Evolutionary conservation across 1,284 basidiomycete species (phyloP), one percentile per base, ranked within the genome.

Genomic region (Grifola frondosa): DNA sequence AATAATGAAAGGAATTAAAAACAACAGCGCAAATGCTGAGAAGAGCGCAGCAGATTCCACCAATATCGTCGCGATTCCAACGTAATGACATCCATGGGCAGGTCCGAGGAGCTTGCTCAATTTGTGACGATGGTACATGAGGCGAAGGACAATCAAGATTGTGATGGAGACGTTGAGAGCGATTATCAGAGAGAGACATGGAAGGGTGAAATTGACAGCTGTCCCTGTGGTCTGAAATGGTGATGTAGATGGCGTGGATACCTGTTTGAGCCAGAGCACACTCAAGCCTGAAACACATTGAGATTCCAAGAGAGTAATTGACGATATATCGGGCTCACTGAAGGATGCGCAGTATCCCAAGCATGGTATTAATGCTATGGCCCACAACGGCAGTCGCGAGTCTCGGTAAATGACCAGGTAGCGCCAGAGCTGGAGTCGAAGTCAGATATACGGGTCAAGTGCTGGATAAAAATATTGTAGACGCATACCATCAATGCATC

Each of bases 381-480:
- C n/a, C 68, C 6, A 61, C 40, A 44, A 59, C 67, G 3, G 70
- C 70, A 5, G 57, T 6, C 68, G 67, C 6, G 65, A 64, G 6
- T 65, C 65, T 5, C 58, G 54, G 71, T 71, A 75, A 22, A 75
- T 73, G 24, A 71, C 64, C 66, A 66, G 73, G 50, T 69, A 72
- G 19, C 72, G 60, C 71, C 71, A 73, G 13, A 73, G 54, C 71
- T 74, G 45, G 11, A 24, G 12, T n/a, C 13, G 2, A 10, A 4
- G n/a, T 15, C 2, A n/a, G 17, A 25, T 8, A 15, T 6, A 3
- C 11, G 5, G 12, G 12, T 19, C n/a, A 30, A 11, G 10, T n/a
- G 6, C 6, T 11, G 8, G 22, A 4, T 28, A 21, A 9, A 5
- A 8, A 22, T 28, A 21, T 30, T 59, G 68, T 53, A 72, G 64